These are phyloP conservation scores for Neonectria hederae DNA, from an alignment of 2,329 filamentous ascomycete genomes.

Conservation along the genomic window DNA sequence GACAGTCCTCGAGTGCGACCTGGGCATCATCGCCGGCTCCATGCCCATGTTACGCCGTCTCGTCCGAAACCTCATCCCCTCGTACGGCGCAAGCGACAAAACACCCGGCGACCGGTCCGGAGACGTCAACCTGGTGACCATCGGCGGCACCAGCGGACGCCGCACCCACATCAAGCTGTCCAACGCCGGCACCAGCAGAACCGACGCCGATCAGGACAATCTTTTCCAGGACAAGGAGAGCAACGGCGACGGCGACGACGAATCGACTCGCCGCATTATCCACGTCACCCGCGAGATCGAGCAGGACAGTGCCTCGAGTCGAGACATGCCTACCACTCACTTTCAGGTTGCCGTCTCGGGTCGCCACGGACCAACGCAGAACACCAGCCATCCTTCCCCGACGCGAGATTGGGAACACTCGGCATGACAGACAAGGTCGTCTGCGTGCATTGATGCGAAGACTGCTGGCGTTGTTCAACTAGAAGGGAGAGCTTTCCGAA, in stretches of 20 bases:
- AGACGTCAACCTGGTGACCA: constrained; percentile 29
- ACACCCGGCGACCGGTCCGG: constrained; percentile 20
- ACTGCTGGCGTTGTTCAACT: no score
- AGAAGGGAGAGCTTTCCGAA: no score
- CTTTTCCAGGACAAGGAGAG: constrained; percentile 32
- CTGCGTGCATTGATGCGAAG: no score
- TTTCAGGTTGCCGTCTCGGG: constrained; percentile 4
- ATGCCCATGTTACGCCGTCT: constrained; percentile 38
- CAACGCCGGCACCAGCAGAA: constrained; percentile 10
- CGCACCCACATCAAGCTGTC: constrained; percentile 26
- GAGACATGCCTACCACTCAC: background rate
- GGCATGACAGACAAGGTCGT: background rate
- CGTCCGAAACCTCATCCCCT: constrained; percentile 26
- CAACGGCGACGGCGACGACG: constrained; percentile 27
- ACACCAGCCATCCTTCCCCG: background rate
- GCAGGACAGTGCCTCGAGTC: constrained; percentile 21
- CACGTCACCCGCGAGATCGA: constrained; percentile 30
- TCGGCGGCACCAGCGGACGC: constrained; percentile 19
- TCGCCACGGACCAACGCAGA: background rate
- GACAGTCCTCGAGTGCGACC: constrained; percentile 38
- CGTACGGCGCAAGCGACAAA: constrained; percentile 17
- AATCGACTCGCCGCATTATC: constrained; percentile 28
- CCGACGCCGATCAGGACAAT: background rate
- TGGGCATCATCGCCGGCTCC: constrained; percentile 40
- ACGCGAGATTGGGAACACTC: background rate